Evolutionary conservation across 2,329 filamentous ascomycete species (phyloP), one percentile per base, ranked within the genome.

Genomic region (Diplodia scrobiculata): DNA sequence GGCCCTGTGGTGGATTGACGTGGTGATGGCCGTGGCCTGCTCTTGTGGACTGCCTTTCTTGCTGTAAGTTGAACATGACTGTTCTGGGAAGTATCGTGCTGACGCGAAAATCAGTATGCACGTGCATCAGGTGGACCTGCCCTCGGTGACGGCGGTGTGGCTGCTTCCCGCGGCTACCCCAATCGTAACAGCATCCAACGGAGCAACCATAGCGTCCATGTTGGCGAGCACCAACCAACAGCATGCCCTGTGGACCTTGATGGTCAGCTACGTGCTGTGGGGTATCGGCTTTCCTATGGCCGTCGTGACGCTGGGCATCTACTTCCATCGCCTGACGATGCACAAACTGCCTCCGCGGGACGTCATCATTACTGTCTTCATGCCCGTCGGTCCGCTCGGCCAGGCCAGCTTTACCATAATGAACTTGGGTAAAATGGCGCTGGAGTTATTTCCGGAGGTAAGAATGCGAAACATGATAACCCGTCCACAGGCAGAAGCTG

Each of bases 211-310:
- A 0, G 87, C 89, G 5, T 80, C 82, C n/a, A 79, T 84, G 14
- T 80, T 91, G 0, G 19, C 55, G 7, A 32, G 14, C 14, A 81
- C 83, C 1, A 78, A 87, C 68, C 76, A 77, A 0, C 74, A 81
- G 19, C 82, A 87, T 69, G 86, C 86, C 3, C 74, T 89, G 21
- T 83, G 82, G 45, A 91, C 89, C 0, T 71, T 91, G 25, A 77
- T 90, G n/a, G 80, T 80, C 17, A 87, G 83, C 2, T 91, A 91
- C 72, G 79, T 90, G 17, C 83, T 91, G 69, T 91, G 87, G 87
- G 88, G 88, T 0, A 85, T 86, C 66, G 86, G 87, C 4, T 81
- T 82, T 1, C 84, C 84, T 0, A 76, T 91, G 60, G 84, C 87
- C 1, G 83, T 87, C 74, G 81, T 83, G 50, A 83, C 90, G 21